Conservation (phyloP, 2,329 filamentous ascomycete species). For the Metarhizium anisopliae region DNA sequence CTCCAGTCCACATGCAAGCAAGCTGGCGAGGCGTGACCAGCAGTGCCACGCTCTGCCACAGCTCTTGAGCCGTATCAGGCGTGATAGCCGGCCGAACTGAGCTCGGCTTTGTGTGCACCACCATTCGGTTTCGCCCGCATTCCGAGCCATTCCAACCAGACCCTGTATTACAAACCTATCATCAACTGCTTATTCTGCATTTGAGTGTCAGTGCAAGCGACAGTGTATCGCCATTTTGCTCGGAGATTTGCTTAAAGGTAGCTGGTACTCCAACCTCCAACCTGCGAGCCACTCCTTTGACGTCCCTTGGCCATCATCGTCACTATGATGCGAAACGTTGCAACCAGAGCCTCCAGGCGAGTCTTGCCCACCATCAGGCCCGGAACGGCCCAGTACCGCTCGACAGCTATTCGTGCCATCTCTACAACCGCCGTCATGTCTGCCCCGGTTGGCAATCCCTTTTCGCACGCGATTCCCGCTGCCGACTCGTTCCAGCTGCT, state of each 20-base stretch:
- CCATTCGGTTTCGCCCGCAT: background rate
- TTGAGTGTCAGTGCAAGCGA: background rate
- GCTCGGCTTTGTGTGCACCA: background rate
- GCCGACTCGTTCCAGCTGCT: slow-evolving; percentile 82
- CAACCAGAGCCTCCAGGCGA: slow-evolving; percentile 21
- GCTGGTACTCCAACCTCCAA: background rate
- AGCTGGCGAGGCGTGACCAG: no score
- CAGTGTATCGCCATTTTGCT: background rate
- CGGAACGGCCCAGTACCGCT: slow-evolving; percentile 8
- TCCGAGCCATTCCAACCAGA: background rate
- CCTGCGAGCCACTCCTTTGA: background rate
- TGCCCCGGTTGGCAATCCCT: slow-evolving; percentile 15
- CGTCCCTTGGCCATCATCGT: background rate
- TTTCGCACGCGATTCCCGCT: slow-evolving; percentile 25
- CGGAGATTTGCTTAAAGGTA: background rate
- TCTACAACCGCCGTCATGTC: slow-evolving; percentile 24
- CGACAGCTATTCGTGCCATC: slow-evolving; percentile 19
- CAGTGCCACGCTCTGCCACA: background rate
- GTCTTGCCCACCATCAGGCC: slow-evolving; percentile 12
- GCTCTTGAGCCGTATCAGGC: background rate
- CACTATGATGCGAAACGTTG: slow-evolving; percentile 25
- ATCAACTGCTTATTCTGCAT: background rate
- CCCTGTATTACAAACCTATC: background rate
- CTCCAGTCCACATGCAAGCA: no score
- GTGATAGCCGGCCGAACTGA: background rate